Evolutionary conservation across 1,284 basidiomycete species (phyloP), one percentile per base, ranked within the genome.

Genomic region (Lignosus rhinocerotis): DNA sequence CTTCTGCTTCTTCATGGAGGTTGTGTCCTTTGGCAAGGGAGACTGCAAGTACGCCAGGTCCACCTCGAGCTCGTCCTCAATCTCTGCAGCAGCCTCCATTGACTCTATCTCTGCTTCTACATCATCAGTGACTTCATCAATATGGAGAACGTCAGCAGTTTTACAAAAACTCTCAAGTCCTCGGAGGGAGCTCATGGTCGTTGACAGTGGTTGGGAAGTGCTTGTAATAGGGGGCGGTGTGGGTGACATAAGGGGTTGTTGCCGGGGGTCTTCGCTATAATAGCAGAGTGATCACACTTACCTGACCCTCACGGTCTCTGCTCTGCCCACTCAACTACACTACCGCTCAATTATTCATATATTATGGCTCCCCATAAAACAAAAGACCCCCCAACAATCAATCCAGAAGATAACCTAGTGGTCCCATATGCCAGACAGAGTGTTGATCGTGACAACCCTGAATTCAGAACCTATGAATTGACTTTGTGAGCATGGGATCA

Each of bases 31-130:
- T 8, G 34, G 34, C n/a, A n/a, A n/a, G 21, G 44, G 42, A 14
- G 14, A 21, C 30, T 49, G 31, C 30, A 39, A 16, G 36, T 51
- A 43, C 21, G 32, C 9, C 5, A 32, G 42, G 45, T 49, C 21
- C 16, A 17, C 39, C 6, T 32, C 33, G 31, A 51, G 33, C 8
- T 25, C 12, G 8, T 59, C 54, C 11, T 51, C 49, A 25, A 59
- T 8, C 2, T 60, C 55, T 0, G 49, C 36, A 19, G 57, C 51
- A 12, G 53, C 38, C 12, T 52, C 34, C 17, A 55, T 54, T 0
- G 65, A 53, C 30, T 65, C 65, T n/a, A 59, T 58, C 42, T 63
- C 65, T 17, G 63, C 59, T 1, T 41, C 55, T 31, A 64, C 59
- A 10, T 65, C 65, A 41, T 65, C 59, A 6, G 39, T n/a, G 6